Percentiles rank a stretch among this genome's conserved stretches.
phyloP scores from a whole-genome alignment of 495 filamentous ascomycete species.

The Aspergillus cavernicola region DNA sequence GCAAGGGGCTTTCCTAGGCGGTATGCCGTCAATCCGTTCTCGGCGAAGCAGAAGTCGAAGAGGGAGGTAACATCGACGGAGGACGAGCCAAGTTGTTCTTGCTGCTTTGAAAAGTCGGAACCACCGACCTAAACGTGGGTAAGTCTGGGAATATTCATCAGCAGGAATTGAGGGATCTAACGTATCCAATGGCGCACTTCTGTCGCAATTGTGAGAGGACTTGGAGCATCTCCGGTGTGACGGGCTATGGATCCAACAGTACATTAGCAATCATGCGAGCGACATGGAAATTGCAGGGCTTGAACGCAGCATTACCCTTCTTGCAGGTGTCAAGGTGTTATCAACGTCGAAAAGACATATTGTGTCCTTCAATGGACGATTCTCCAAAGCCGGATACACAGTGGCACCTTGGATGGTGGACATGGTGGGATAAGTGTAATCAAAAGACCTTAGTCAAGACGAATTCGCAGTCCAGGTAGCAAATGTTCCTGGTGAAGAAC shows the following conservation, averaged over 20 bases:
- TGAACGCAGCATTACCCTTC: conserved; percentile 48
- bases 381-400: conserved; percentile 68
- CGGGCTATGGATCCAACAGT: conserved; percentile 40
- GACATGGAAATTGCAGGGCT: neutral
- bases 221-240: conserved; percentile 74
- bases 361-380: conserved; percentile 83
- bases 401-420: conserved; percentile 41
- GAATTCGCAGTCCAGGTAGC: conserved; percentile 1
- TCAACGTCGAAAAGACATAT: conserved; percentile 94
- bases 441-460: neutral
- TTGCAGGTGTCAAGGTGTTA: conserved; percentile 75
- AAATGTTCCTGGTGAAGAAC: conserved; percentile 10
- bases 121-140: conserved; percentile 57
- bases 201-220: conserved; percentile 76
- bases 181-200: conserved; percentile 88
- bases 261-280: neutral
- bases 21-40: conserved; percentile 93
- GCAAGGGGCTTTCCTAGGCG: conserved; percentile 69
- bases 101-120: conserved; percentile 85
- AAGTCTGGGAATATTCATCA: neutral
- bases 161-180: conserved; percentile 27
- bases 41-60: conserved; percentile 95
- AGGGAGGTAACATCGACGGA: conserved; percentile 65
- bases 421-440: conserved; percentile 22
- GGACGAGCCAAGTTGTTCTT: conserved; percentile 80